Conservation (phyloP, 2,329 filamentous ascomycete genomes). For the Colletotrichum graminicola region DNA sequence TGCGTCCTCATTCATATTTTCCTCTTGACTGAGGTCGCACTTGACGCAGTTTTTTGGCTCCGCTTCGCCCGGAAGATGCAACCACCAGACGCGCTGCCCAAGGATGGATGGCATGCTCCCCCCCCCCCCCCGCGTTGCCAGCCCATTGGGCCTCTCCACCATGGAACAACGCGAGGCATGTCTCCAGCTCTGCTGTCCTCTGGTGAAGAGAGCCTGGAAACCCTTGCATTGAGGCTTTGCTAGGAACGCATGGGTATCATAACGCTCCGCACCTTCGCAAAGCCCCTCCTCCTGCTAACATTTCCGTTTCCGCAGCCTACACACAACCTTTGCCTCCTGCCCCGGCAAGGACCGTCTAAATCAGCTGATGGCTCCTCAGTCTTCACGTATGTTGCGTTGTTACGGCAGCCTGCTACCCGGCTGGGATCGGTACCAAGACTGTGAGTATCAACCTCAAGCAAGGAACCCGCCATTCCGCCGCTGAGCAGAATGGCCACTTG, state of each 20-base stretch:
- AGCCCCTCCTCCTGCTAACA: constrained; percentile 3
- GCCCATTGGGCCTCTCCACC: constrained; percentile 11
- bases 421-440: constrained; percentile 29
- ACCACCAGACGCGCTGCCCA: constrained; percentile 4
- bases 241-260: constrained; percentile 5
- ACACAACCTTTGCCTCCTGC: constrained; percentile 16
- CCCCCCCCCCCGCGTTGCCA: constrained; percentile 29
- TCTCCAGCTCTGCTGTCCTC: background rate
- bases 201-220: background rate
- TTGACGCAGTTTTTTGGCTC: constrained; percentile 11
- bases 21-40: background rate
- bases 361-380: constrained; percentile 31
- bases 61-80: constrained; percentile 9
- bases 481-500: constrained; percentile 18
- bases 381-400: constrained; percentile 18
- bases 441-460: constrained; percentile 13
- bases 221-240: background rate
- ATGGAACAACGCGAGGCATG: background rate
- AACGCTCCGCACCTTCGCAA: constrained; percentile 8
- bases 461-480: background rate
- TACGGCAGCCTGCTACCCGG: constrained; percentile 3
- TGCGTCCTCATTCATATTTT: background rate
- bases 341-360: constrained; percentile 29
- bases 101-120: background rate
- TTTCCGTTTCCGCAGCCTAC: constrained; percentile 10